Evolutionary conservation across 1,284 basidiomycete species (phyloP).

Genomic region (Lentinula novae-zelandiae): DNA sequence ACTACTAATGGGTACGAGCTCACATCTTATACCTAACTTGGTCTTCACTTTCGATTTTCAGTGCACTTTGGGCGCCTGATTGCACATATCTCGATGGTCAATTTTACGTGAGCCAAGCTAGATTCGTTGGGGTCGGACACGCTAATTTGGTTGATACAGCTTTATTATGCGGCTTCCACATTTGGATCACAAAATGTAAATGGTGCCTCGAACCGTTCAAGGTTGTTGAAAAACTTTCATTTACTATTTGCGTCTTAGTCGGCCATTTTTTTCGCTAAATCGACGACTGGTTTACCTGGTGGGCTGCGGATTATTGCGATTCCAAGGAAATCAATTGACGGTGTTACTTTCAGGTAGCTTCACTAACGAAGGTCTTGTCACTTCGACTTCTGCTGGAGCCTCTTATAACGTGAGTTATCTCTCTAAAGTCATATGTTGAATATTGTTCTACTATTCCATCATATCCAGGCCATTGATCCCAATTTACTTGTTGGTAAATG

Average conservation of each 20-base stretch:
- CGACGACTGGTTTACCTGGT: conserved; percentile 41
- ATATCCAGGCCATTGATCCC: conserved; percentile 49
- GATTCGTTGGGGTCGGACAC: neutral
- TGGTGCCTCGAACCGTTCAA: neutral
- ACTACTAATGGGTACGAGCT: conserved; percentile 40
- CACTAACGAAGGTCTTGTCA: conserved; percentile 46
- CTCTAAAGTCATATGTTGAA: neutral
- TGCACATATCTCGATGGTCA: conserved; percentile 41
- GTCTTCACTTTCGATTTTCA: conserved; percentile 15
- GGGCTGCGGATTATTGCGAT: neutral
- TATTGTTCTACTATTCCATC: neutral
- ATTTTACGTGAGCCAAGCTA: conserved; percentile 35
- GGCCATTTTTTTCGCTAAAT: conserved; percentile 48
- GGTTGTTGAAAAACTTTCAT: neutral
- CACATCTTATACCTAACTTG: neutral
- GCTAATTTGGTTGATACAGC: conserved; percentile 20
- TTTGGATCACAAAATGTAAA: conserved; percentile 46
- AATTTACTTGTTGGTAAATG: conserved; percentile 32
- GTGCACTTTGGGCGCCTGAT: conserved; percentile 50
- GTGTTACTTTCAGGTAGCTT: conserved; percentile 31
- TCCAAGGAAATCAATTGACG: neutral
- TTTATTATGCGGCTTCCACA: conserved; percentile 42
- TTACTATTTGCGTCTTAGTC: conserved; percentile 25
- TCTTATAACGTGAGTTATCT: conserved; percentile 43
- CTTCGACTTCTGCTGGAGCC: conserved; percentile 35